Base-by-base conservation (phyloP, 345 rosid genomes). In the Ailanthus altissimus region DNA sequence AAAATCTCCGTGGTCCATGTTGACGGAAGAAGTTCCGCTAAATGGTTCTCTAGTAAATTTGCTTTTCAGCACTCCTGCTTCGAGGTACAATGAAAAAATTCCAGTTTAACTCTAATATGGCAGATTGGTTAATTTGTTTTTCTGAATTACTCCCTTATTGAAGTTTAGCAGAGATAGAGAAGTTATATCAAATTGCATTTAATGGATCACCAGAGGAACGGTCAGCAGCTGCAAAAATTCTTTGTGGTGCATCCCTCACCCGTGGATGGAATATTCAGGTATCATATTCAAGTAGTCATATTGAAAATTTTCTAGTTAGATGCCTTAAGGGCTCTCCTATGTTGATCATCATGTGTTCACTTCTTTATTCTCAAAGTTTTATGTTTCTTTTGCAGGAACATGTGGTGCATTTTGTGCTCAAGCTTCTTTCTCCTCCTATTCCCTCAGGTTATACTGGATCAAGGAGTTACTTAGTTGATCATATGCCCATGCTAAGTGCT, bases 211-310 rank as follows among this genome's bases (percentile, higher is more conserved):
- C 13, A 0, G 90, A 86, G 69, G 92, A 90, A 83, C 85, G 75
- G 78, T 71, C 86, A 23, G 88, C 83, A 25, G 94, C 94, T 59
- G 91, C 91, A 59, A 87, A 81, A 77, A 86, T 90, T 86, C 79
- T 90, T 18, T 90, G 94, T 47, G 90, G 94, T 73, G 90, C 92
- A 79, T 86, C 94, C 53, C 85, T 90, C 20, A 84, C 79, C 60
- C 77, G 49, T 70, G 94, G 94, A 78, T 90, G 94, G 94, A 88
- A 86, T 84, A 85, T 90, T 81, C 94, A 90, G 94, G 94, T 90
- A 68, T 45, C 73, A 59, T 38, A 58, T 66, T 43, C 42, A 7
- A 79, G 42, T 53, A 12, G 23, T 66, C 64, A 49, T 77, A 63
- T 72, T 12, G 36, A 38, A 16, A 59, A 60, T 43, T 66, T 45